These are phyloP conservation scores for Albophoma yamanashiensis DNA, from an alignment of 2,329 filamentous ascomycete genomes.

Conservation along the genomic window DNA sequence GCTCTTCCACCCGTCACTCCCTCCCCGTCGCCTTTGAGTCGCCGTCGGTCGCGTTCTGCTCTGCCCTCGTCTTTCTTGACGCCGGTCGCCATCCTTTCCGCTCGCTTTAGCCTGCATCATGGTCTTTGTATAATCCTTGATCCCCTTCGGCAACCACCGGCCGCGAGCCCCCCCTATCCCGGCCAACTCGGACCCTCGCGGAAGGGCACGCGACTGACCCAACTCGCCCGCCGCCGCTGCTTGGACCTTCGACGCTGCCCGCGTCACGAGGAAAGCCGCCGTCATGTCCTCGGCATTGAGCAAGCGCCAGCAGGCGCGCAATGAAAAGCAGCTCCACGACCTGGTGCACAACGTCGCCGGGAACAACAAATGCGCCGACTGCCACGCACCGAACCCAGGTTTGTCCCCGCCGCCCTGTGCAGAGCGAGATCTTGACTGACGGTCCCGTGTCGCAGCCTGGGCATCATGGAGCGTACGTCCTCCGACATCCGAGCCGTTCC, in stretches of 20 bases:
- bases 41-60: background rate
- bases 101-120: background rate
- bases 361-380: conserved; percentile 92
- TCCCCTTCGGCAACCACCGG: conserved; percentile 3
- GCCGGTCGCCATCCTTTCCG: background rate
- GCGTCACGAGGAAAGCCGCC: background rate
- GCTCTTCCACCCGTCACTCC: background rate
- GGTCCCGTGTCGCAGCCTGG: conserved; percentile 52
- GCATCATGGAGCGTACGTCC: conserved; percentile 85
- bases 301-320: conserved; percentile 96
- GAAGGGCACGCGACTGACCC: background rate
- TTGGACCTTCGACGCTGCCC: background rate
- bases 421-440: background rate
- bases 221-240: background rate
- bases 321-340: conserved; percentile 85
- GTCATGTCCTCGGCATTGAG: conserved; percentile 65
- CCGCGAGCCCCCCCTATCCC: background rate
- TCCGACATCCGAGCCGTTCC: conserved; percentile 2
- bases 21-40: background rate
- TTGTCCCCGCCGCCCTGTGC: conserved; percentile 20
- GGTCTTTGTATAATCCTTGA: conserved; percentile 5
- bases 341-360: conserved; percentile 73
- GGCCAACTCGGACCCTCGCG: background rate
- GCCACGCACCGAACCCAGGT: conserved; percentile 86
- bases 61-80: background rate